Evolutionary conservation across 257 asterid genomes (phyloP).

Genomic region (Gardenia jasminoides): DNA sequence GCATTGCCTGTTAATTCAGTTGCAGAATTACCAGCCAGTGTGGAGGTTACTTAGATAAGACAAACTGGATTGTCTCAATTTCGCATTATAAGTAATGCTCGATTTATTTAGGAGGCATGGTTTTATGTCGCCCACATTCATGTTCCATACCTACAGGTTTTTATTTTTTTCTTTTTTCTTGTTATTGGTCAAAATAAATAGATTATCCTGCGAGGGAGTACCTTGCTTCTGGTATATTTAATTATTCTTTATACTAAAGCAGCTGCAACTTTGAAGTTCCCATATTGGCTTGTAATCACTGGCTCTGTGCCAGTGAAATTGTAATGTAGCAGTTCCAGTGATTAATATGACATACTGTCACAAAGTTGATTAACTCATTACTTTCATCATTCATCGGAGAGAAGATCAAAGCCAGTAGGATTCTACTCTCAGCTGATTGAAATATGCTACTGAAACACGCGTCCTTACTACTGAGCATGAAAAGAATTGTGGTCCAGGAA

Average conservation of each 20-base stretch:
- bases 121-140: background rate
- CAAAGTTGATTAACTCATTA: background rate
- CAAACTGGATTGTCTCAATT: background rate
- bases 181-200: too few relatives aligned
- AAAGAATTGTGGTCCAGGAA: background rate
- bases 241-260: background rate
- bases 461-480: background rate
- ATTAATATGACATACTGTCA: background rate
- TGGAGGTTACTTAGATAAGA: background rate
- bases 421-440: background rate
- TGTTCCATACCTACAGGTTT: too few relatives aligned
- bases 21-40: background rate
- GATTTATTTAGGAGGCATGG: background rate
- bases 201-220: too few relatives aligned
- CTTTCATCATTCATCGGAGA: background rate
- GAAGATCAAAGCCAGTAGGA: background rate
- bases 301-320: too few relatives aligned
- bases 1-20: background rate
- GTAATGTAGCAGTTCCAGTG: background rate
- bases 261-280: background rate
- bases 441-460: background rate
- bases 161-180: too few relatives aligned
- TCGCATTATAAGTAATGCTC: background rate
- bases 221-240: background rate
- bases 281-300: background rate